phyloP scores from a whole-genome alignment of 2,329 filamentous ascomycete species.

The Fusarium sp. region DNA sequence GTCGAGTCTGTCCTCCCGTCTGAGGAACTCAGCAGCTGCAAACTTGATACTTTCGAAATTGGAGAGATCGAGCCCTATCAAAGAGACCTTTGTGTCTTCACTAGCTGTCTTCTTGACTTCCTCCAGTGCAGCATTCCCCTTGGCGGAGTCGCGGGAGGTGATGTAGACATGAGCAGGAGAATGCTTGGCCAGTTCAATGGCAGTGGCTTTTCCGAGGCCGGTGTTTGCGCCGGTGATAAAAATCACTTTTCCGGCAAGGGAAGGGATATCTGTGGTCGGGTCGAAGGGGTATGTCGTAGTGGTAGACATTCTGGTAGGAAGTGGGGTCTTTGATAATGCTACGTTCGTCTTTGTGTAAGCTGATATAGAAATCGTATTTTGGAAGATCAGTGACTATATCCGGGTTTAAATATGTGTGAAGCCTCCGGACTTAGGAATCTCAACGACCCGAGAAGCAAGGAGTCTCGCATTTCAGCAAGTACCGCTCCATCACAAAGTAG shows the following conservation, averaged over 20 bases:
- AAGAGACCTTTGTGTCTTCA: fast-evolving
- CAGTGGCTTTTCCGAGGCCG: neutral
- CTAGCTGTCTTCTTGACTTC: neutral
- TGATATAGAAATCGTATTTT: too few relatives aligned
- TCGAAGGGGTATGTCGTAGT: fast-evolving
- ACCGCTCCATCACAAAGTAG: fast-evolving
- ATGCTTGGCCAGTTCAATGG: neutral
- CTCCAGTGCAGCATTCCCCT: fast-evolving
- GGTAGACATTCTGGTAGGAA: neutral
- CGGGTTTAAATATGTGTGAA: fast-evolving
- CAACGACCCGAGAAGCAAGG: neutral
- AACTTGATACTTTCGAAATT: neutral
- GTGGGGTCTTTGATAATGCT: neutral
- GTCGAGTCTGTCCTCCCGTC: neutral
- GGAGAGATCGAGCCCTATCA: neutral
- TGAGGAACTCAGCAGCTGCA: neutral
- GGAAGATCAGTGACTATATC: neutral
- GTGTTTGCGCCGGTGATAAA: slow-evolving; percentile 5
- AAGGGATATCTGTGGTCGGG: neutral
- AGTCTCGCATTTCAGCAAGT: fast-evolving
- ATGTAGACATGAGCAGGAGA: neutral
- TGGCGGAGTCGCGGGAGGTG: neutral
- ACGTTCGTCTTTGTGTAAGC: neutral
- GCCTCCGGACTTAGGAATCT: neutral
- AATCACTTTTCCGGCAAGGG: neutral